Evolutionary conservation across 164 flowering plant species (phyloP).

Genomic region (Malania oleifera): DNA sequence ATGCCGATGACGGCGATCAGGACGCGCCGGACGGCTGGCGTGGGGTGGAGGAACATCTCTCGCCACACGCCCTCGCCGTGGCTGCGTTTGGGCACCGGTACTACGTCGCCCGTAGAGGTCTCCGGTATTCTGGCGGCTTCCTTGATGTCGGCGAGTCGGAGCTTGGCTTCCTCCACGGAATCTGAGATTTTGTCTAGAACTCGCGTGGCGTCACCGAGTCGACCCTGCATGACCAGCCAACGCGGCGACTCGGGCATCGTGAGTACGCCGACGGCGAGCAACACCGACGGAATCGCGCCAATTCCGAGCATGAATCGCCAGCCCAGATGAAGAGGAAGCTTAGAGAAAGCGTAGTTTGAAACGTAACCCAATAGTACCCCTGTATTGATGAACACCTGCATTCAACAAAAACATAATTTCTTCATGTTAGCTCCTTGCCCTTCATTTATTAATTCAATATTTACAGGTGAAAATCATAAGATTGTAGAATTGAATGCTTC

Average conservation of each 20-base stretch:
- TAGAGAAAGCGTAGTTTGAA: conserved; percentile 21
- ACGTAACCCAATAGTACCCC: conserved; percentile 27
- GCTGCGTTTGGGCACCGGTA: conserved; percentile 15
- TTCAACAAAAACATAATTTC: too few relatives aligned
- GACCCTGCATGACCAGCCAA: conserved; percentile 42
- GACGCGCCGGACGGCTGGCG: conserved; percentile 24
- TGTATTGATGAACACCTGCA: conserved; percentile 27
- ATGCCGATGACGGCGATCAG: conserved; percentile 28
- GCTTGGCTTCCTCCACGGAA: conserved; percentile 19
- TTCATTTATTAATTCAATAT: too few relatives aligned
- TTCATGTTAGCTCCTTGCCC: too few relatives aligned
- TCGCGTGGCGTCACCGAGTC: conserved; percentile 29
- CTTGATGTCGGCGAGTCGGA: conserved; percentile 27
- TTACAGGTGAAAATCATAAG: too few relatives aligned
- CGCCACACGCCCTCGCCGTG: conserved; percentile 32
- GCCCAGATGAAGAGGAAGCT: conserved; percentile 12
- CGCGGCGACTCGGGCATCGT: conserved; percentile 46
- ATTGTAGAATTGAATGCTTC: too few relatives aligned
- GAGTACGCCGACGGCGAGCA: conserved; percentile 15
- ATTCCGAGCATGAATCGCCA: conserved; percentile 33
- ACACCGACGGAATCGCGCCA: conserved; percentile 19
- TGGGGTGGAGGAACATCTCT: conserved; percentile 30
- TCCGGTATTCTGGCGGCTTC: conserved; percentile 29
- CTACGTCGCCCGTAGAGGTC: conserved; percentile 22
- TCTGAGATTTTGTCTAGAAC: conserved; percentile 28